These are phyloP conservation scores for Fusarium sp. DNA, from an alignment of 2,329 filamentous ascomycete genomes.

Conservation along the genomic window DNA sequence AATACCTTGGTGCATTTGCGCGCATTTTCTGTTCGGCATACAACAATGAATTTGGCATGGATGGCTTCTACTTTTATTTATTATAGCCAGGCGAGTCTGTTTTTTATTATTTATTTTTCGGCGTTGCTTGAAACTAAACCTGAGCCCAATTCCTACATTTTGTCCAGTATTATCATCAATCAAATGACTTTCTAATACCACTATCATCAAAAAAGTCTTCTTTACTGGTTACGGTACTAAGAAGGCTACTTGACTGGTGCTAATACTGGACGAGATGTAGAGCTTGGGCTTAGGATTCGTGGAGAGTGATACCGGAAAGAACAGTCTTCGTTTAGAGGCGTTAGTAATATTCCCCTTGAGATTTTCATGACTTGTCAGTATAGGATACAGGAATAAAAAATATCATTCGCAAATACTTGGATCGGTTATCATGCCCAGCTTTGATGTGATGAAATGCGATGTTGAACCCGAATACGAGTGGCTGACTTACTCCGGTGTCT, in stretches of 20 bases:
- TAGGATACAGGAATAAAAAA: conserved; percentile 23
- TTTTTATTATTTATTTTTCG: conserved; percentile 6
- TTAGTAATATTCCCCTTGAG: conserved; percentile 34
- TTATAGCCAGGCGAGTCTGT: conserved; percentile 23
- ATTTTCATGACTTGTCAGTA: conserved; percentile 13
- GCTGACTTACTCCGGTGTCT: conserved; percentile 6
- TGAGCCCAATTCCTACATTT: neutral
- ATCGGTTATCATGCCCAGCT: neutral
- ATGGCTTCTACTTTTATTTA: conserved; percentile 1
- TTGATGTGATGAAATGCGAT: neutral
- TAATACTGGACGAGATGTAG: neutral
- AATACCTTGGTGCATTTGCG: conserved; percentile 16
- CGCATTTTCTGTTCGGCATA: conserved; percentile 33
- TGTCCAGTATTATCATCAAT: neutral
- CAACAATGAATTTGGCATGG: conserved; percentile 18
- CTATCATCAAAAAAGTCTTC: neutral
- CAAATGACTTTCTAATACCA: neutral
- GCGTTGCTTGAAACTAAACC: neutral
- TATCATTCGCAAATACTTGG: neutral
- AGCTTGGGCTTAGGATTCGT: neutral
- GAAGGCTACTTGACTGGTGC: neutral
- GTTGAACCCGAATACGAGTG: neutral
- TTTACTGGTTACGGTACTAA: neutral
- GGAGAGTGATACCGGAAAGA: neutral
- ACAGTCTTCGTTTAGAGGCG: conserved; percentile 23